These are phyloP conservation scores for Alectoria sarmentosa DNA, from an alignment of 495 filamentous ascomycete species.

Conservation along the genomic window DNA sequence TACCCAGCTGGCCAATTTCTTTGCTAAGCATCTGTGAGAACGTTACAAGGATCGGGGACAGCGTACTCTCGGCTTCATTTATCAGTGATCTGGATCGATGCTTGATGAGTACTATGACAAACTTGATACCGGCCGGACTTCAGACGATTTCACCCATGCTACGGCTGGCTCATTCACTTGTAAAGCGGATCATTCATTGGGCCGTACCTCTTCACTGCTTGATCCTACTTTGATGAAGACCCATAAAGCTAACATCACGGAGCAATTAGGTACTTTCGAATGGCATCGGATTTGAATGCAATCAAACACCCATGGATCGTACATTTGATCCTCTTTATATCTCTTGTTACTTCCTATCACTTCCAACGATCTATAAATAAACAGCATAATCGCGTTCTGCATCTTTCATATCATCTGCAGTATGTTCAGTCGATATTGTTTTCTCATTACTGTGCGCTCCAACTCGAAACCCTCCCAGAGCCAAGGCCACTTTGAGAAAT, in stretches of 20 bases:
- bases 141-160: background rate
- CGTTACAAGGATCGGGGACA: background rate
- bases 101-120: background rate
- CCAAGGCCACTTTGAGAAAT: too few species aligned
- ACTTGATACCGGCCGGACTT: background rate
- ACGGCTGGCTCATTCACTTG: background rate
- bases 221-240: background rate
- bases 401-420: too few species aligned
- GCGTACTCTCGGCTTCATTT: background rate
- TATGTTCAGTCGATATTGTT: too few species aligned
- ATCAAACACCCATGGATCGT: too few species aligned
- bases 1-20: conserved; percentile 39
- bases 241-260: background rate
- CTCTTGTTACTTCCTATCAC: too few species aligned
- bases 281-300: too few species aligned
- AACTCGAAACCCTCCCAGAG: too few species aligned
- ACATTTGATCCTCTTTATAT: too few species aligned
- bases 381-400: too few species aligned
- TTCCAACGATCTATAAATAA: too few species aligned
- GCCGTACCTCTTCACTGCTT: background rate
- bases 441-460: too few species aligned
- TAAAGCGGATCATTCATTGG: too few species aligned
- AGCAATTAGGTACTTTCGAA: background rate
- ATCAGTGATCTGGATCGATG: background rate
- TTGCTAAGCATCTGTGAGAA: conserved; percentile 35